Conservation (phyloP, 1,284 basidiomycete species). For the Boletus austroedulis region DNA sequence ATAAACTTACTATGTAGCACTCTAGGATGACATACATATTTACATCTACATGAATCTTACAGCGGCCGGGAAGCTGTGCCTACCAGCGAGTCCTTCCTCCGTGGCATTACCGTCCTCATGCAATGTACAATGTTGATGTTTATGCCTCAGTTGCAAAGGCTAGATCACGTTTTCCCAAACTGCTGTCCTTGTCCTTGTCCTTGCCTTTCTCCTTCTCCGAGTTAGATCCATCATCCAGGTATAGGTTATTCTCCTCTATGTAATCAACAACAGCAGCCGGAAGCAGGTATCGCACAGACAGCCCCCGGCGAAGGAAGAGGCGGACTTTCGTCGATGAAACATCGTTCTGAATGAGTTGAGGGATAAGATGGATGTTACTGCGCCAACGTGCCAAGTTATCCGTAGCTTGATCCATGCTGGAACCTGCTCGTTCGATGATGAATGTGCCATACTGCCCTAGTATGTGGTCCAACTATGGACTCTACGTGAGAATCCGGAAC, state of each 20-base stretch:
- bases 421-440: constrained; percentile 94
- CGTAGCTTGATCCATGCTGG: constrained; percentile 83
- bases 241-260: constrained; percentile 80
- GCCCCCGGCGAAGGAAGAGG: constrained; percentile 87
- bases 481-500: constrained; percentile 19
- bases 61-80: background rate
- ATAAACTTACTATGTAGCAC: background rate
- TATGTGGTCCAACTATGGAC: constrained; percentile 84
- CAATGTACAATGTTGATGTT: background rate
- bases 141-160: constrained; percentile 11
- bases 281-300: constrained; percentile 92
- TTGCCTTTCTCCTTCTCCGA: constrained; percentile 43
- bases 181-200: constrained; percentile 38
- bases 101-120: background rate
- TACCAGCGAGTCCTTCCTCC: background rate
- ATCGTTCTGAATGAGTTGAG: constrained; percentile 98
- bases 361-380: constrained; percentile 90
- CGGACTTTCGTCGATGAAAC: constrained; percentile 94
- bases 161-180: constrained; percentile 16
- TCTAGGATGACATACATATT: background rate
- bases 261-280: constrained; percentile 93
- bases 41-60: constrained; percentile 2
- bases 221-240: constrained; percentile 57
- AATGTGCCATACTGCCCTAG: constrained; percentile 91
- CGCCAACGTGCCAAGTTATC: constrained; percentile 76